phyloP scores from a whole-genome alignment of 2,329 filamentous ascomycete species.

The Bipolaris cookei region DNA sequence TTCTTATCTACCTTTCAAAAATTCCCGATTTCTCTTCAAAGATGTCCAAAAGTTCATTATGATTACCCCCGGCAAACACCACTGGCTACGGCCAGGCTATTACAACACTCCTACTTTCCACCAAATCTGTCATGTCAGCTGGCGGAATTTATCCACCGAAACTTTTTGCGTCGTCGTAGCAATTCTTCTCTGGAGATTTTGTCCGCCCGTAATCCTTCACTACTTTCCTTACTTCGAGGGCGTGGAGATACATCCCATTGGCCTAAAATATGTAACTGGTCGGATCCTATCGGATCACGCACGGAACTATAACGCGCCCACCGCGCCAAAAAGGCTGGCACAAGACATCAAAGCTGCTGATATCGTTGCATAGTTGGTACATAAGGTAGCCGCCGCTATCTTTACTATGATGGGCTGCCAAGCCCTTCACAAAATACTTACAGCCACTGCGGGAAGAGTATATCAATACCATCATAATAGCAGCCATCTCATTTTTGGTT shows the following conservation, averaged over 20 bases:
- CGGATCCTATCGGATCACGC: too few species aligned
- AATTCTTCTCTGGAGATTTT: conserved; percentile 33
- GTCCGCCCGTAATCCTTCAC: conserved; percentile 63
- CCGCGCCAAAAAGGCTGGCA: too few species aligned
- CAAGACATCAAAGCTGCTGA: too few species aligned
- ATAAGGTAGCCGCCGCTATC: too few species aligned
- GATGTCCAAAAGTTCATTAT: not conserved
- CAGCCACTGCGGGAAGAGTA: conserved; percentile 73
- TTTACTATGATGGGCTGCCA: too few species aligned
- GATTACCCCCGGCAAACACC: not conserved
- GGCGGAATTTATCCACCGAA: conserved; percentile 71
- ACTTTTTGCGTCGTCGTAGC: conserved; percentile 64
- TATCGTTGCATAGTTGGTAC: too few species aligned
- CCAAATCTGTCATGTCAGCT: conserved; percentile 20
- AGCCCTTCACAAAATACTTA: too few species aligned
- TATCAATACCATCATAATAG: conserved; percentile 69
- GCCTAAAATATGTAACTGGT: too few species aligned
- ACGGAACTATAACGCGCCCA: too few species aligned
- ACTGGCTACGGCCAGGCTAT: conserved; percentile 17
- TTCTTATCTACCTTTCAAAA: not conserved
- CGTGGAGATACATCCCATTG: conserved; percentile 44
- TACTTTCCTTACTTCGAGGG: conserved; percentile 57
- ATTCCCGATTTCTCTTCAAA: not conserved
- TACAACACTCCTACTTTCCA: conserved; percentile 20
- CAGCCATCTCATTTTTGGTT: conserved; percentile 66